Evolutionary conservation across 108 stramenopile species (phyloP).

Genomic region (Seminavis robusta): DNA sequence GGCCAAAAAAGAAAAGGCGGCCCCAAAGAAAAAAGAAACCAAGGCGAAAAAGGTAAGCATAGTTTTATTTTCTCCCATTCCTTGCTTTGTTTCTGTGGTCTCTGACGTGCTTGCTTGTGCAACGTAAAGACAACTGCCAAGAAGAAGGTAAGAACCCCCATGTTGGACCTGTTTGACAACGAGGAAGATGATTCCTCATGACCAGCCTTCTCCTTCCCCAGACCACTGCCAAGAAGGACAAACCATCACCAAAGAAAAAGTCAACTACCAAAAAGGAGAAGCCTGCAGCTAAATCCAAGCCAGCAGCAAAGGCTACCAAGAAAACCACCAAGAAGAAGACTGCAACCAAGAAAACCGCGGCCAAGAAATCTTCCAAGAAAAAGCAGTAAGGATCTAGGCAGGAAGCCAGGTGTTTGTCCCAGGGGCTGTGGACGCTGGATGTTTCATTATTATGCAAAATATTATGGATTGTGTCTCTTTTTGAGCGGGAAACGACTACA

Average conservation of each 20-base stretch:
- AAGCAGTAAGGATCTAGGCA: too few species aligned
- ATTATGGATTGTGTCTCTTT: too few species aligned
- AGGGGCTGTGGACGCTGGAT: too few species aligned
- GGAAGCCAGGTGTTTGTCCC: too few species aligned
- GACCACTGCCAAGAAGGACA: slow-evolving; percentile 13
- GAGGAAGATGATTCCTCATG: not conserved
- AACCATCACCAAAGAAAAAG: slow-evolving; percentile 13
- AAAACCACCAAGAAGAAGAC: slow-evolving; percentile 25
- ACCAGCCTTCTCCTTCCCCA: not conserved
- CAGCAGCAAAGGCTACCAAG: slow-evolving; percentile 16
- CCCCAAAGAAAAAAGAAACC: not conserved
- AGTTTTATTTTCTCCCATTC: not conserved
- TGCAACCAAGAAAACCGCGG: slow-evolving; percentile 8
- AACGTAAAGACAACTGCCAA: slow-evolving; percentile 25
- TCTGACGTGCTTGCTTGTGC: not conserved
- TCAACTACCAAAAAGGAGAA: slow-evolving; percentile 10
- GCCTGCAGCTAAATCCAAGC: slow-evolving; percentile 9
- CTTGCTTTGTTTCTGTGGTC: not conserved
- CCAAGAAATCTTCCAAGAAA: slow-evolving; percentile 13
- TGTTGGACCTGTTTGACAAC: not conserved
- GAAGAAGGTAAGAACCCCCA: slow-evolving; percentile 14
- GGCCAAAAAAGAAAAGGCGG: slow-evolving; percentile 4
- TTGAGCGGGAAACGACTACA: too few species aligned
- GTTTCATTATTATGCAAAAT: too few species aligned
- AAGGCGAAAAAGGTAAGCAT: not conserved